A percentile compares a stretch with the other conserved stretches of the same genome.
These are phyloP conservation scores for Debaryomyces prosopidis DNA, from an alignment of 805 yeast species.

Conservation along the genomic window DNA sequence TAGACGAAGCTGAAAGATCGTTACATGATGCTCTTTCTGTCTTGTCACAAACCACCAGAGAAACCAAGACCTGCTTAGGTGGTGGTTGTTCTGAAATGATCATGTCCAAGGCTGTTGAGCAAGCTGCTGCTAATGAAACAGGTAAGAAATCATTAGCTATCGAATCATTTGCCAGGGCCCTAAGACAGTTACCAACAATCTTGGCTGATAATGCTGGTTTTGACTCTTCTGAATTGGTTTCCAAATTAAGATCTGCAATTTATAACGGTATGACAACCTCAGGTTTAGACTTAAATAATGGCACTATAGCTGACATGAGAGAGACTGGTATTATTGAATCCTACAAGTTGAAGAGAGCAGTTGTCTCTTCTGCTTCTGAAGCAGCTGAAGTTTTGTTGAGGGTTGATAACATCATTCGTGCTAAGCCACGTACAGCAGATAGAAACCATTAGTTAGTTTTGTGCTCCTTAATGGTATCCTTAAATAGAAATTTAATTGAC, in stretches of 20 bases:
- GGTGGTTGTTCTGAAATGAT: slow-evolving; percentile 90
- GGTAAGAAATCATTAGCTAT: slow-evolving; percentile 95
- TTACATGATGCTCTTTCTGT: slow-evolving; percentile 96
- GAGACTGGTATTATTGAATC: slow-evolving; percentile 92
- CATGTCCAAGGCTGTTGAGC: slow-evolving; percentile 96
- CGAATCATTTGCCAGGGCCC: slow-evolving; percentile 90
- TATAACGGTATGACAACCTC: slow-evolving; percentile 90
- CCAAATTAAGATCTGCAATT: slow-evolving; percentile 85
- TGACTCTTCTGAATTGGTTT: slow-evolving; percentile 88
- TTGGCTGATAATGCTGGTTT: slow-evolving; percentile 97
- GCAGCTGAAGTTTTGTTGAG: slow-evolving; percentile 95
- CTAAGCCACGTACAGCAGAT: slow-evolving; percentile 96
- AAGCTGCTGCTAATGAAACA: slow-evolving; percentile 83
- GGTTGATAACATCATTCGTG: slow-evolving; percentile 95
- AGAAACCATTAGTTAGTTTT: slow-evolving; percentile 52
- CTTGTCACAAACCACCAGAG: slow-evolving; percentile 89
- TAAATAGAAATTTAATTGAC: not conserved
- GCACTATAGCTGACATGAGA: slow-evolving; percentile 90
- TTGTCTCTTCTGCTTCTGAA: slow-evolving; percentile 94
- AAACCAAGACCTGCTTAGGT: slow-evolving; percentile 88
- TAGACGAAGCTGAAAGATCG: slow-evolving; percentile 49
- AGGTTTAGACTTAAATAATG: slow-evolving; percentile 85
- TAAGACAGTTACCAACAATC: slow-evolving; percentile 93
- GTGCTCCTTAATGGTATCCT: not conserved
- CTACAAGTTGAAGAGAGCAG: slow-evolving; percentile 88